phyloP scores from a whole-genome alignment of 208 protist species.

The Trypanosoma boissoni region DNA sequence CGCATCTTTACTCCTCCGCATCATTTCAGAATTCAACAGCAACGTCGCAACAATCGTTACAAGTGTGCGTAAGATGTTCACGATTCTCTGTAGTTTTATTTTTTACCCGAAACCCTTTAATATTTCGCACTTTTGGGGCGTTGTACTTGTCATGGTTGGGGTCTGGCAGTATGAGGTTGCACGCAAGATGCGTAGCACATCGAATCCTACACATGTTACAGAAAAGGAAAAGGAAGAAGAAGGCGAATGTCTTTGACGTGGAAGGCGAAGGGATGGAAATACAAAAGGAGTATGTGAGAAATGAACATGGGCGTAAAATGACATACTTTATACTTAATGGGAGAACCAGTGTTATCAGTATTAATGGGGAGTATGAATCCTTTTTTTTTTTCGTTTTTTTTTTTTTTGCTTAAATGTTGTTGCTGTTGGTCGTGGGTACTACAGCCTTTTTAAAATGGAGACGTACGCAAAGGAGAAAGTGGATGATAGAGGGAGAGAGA shows the following conservation, averaged over 20 bases:
- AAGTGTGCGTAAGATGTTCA: slow-evolving; percentile 64
- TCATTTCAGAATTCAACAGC: slow-evolving; percentile 44
- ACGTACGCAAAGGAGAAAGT: too few relatives aligned
- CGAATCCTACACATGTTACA: slow-evolving; percentile 6
- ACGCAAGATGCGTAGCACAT: slow-evolving; percentile 17
- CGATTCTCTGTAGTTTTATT: slow-evolving; percentile 49
- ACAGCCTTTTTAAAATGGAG: background rate
- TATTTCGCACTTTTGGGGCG: slow-evolving; percentile 27
- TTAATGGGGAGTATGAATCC: slow-evolving; percentile 1
- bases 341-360: too few relatives aligned
- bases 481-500: too few relatives aligned
- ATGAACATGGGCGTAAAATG: too few relatives aligned
- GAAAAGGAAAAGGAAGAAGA: slow-evolving; percentile 2
- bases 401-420: background rate
- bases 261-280: too few relatives aligned
- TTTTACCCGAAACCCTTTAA: slow-evolving; percentile 45
- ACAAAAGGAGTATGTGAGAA: too few relatives aligned
- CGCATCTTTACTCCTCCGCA: slow-evolving; percentile 41
- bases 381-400: slow-evolving; percentile 17
- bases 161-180: slow-evolving; percentile 40
- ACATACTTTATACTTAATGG: too few relatives aligned
- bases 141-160: slow-evolving; percentile 33
- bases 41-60: slow-evolving; percentile 61
- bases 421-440: too few relatives aligned
- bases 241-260: too few relatives aligned